Percentiles rank a stretch among this genome's conserved stretches.
phyloP scores from a whole-genome alignment of 2,329 filamentous ascomycete genomes.

The Colletotrichum sp. region DNA sequence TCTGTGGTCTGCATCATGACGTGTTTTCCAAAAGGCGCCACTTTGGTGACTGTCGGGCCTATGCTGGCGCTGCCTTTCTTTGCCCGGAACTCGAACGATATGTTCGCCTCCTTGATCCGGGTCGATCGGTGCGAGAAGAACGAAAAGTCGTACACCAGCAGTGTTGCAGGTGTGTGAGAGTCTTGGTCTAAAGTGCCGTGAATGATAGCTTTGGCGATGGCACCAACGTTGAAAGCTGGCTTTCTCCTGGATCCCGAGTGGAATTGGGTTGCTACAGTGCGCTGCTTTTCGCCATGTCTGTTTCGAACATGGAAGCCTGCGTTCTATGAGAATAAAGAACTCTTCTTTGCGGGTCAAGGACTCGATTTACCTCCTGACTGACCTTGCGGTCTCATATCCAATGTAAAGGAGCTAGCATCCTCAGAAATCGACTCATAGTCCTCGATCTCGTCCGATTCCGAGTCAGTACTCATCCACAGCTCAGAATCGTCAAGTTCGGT shows the following conservation, averaged over 20 bases:
- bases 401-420: not conserved
- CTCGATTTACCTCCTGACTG: not conserved
- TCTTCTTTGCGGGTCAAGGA: not conserved
- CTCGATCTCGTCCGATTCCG: not conserved
- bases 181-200: not conserved
- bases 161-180: not conserved
- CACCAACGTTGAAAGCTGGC: not conserved
- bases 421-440: not conserved
- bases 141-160: not conserved
- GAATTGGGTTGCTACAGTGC: not conserved
- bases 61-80: not conserved
- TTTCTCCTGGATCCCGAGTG: not conserved
- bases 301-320: not conserved
- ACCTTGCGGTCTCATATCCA: not conserved
- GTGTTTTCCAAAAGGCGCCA: not conserved
- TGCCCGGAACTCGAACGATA: not conserved
- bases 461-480: not conserved
- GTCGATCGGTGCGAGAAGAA: not conserved
- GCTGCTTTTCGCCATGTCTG: not conserved
- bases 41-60: not conserved
- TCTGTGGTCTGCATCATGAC: not conserved
- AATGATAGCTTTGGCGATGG: not conserved
- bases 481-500: not conserved
- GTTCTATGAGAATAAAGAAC: not conserved
- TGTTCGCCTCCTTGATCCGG: not conserved